Evolutionary conservation across 345 rosid species (phyloP).

Genomic region (Xanthoceras sorbifolium): DNA sequence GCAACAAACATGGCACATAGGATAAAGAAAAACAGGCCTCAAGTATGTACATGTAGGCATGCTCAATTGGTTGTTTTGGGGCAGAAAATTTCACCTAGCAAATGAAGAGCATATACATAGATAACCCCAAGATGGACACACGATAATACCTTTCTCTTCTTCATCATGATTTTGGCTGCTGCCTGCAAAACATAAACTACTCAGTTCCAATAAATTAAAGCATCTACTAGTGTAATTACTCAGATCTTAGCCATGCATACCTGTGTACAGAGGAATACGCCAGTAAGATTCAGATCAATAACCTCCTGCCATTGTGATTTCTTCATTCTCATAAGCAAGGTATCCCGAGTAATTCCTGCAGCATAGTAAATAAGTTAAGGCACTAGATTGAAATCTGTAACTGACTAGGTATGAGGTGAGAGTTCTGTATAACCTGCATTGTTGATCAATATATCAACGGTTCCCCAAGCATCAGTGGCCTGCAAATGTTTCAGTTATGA

Average conservation of each 20-base stretch:
- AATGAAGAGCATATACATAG: background rate
- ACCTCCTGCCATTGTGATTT: slow-evolving; percentile 93
- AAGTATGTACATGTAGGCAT: background rate
- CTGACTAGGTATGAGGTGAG: background rate
- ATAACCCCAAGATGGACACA: background rate
- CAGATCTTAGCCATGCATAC: slow-evolving; percentile 36
- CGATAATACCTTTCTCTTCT: slow-evolving; percentile 70
- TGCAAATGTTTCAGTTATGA: slow-evolving; percentile 37
- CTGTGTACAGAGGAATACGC: slow-evolving; percentile 95
- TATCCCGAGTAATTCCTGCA: slow-evolving; percentile 87
- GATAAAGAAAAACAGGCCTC: background rate
- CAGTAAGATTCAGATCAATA: slow-evolving; percentile 90
- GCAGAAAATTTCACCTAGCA: background rate
- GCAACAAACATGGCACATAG: background rate
- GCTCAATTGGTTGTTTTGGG: background rate
- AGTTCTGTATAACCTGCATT: slow-evolving; percentile 73
- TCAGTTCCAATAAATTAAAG: slow-evolving; percentile 25
- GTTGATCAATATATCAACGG: slow-evolving; percentile 86
- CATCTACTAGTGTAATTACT: slow-evolving; percentile 19
- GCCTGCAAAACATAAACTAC: slow-evolving; percentile 64
- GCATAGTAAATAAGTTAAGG: slow-evolving; percentile 32
- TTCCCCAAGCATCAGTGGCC: slow-evolving; percentile 97
- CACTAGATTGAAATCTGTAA: slow-evolving; percentile 20
- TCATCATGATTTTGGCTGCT: slow-evolving; percentile 94
- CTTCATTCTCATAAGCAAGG: slow-evolving; percentile 94